Percentiles rank a stretch among this genome's conserved stretches.
Evolutionary conservation across 345 rosid genomes (phyloP).

Genomic region (Excoecaria agallocha): DNA sequence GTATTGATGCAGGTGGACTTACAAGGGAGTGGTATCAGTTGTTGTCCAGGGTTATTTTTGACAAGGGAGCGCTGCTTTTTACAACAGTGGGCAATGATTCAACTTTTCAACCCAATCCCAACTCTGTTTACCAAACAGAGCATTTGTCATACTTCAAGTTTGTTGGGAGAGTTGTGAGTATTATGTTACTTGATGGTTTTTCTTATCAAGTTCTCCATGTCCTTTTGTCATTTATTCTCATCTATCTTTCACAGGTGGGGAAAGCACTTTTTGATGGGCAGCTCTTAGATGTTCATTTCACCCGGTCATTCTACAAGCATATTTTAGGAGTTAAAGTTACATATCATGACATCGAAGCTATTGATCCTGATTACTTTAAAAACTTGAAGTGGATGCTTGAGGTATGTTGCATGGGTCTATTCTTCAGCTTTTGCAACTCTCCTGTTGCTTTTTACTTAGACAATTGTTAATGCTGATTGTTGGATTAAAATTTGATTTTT

Average conservation of each 20-base stretch:
- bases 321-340: slow-evolving; percentile 86
- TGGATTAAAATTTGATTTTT: slow-evolving; percentile 13
- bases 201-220: neutral
- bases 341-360: slow-evolving; percentile 95
- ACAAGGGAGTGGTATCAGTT: slow-evolving; percentile 99
- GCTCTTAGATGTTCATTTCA: slow-evolving; percentile 92
- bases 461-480: neutral
- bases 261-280: slow-evolving; percentile 96
- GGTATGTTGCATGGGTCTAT: slow-evolving; percentile 38
- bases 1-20: slow-evolving; percentile 99
- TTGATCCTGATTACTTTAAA: slow-evolving; percentile 87
- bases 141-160: slow-evolving; percentile 98
- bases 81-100: slow-evolving; percentile 97
- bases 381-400: slow-evolving; percentile 96
- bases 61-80: slow-evolving; percentile 90
- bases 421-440: neutral
- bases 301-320: slow-evolving; percentile 98
- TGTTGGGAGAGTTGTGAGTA: slow-evolving; percentile 93
- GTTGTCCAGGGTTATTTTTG: slow-evolving; percentile 91
- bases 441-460: neutral
- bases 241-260: slow-evolving; percentile 62
- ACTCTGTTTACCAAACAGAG: slow-evolving; percentile 94
- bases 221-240: slow-evolving; percentile 10
- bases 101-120: slow-evolving; percentile 97
- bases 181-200: slow-evolving; percentile 5